Evolutionary conservation across 2,329 filamentous ascomycete species (phyloP).

Genomic region (Aspergillus glaucus): DNA sequence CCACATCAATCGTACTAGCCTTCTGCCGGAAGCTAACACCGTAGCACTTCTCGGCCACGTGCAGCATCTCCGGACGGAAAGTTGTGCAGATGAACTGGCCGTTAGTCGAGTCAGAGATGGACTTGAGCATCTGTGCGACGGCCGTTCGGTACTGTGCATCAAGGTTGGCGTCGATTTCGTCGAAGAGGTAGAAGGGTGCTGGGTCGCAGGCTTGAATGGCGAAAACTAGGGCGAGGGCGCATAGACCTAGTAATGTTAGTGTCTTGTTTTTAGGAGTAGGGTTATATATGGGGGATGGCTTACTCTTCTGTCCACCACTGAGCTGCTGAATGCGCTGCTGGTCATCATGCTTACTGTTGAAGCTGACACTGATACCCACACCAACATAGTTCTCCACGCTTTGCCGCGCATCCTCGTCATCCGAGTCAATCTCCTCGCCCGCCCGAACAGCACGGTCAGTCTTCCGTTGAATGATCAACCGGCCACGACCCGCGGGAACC

Average conservation of each 20-base stretch:
- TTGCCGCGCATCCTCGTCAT: conserved; percentile 55
- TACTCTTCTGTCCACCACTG: conserved; percentile 94
- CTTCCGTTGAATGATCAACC: conserved; percentile 86
- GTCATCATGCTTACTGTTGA: conserved; percentile 97
- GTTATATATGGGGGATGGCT: conserved; percentile 30
- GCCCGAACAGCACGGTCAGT: conserved; percentile 62
- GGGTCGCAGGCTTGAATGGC: conserved; percentile 98
- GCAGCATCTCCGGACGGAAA: conserved; percentile 92
- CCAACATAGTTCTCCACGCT: conserved; percentile 91
- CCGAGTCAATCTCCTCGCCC: conserved; percentile 62
- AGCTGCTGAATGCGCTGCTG: conserved; percentile 97
- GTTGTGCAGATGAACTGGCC: conserved; percentile 97
- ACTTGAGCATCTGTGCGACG: conserved; percentile 80
- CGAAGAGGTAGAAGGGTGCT: conserved; percentile 97
- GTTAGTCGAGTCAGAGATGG: conserved; percentile 55
- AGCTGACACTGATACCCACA: conserved; percentile 93
- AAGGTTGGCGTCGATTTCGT: conserved; percentile 97
- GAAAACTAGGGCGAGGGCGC: conserved; percentile 94
- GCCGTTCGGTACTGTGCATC: conserved; percentile 97
- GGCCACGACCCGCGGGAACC: conserved; percentile 85
- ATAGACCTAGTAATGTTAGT: conserved; percentile 58
- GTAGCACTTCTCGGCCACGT: conserved; percentile 95
- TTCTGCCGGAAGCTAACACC: conserved; percentile 88
- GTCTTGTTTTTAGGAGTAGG: background rate
- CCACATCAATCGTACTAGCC: conserved; percentile 88